Percentiles rank a stretch among this genome's conserved stretches.
Conservation (phyloP, 129 eudicot species). For the Lactuca saligna region DNA sequence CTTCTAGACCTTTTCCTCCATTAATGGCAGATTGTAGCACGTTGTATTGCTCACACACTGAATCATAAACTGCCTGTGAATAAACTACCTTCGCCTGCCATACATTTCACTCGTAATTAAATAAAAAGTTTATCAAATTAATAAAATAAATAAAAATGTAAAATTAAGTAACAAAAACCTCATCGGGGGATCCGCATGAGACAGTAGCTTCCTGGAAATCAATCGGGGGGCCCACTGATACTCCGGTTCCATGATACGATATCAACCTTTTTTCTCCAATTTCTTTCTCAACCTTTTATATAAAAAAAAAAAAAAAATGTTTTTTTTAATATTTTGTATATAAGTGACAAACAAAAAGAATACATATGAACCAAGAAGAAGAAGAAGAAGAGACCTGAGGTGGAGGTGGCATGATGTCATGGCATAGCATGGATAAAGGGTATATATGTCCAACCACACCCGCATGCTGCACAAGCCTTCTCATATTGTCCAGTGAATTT, state of each 20-base stretch:
- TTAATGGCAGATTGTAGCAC: conserved; percentile 79
- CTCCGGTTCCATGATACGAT: conserved; percentile 79
- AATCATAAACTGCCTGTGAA: conserved; percentile 64
- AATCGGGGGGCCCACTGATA: conserved; percentile 69
- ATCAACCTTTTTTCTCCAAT: conserved; percentile 88
- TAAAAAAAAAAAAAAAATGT: too few relatives aligned
- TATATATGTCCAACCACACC: conserved; percentile 86
- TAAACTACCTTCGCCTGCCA: conserved; percentile 74
- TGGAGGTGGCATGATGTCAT: conserved; percentile 99
- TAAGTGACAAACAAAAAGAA: too few relatives aligned
- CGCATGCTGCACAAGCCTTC: conserved; percentile 90
- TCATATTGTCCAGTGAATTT: conserved; percentile 78
- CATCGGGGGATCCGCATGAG: conserved; percentile 56
- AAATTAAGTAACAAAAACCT: conserved; percentile 43
- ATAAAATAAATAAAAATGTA: not conserved
- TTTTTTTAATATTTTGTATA: too few relatives aligned
- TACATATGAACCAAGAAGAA: too few relatives aligned
- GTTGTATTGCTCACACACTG: conserved; percentile 67
- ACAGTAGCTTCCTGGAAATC: conserved; percentile 49
- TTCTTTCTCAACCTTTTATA: conserved; percentile 79
- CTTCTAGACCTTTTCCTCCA: conserved; percentile 67
- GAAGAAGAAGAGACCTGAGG: conserved; percentile 49
- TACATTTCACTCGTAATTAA: not conserved
- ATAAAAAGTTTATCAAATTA: not conserved
- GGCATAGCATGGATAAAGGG: conserved; percentile 78